Evolutionary conservation across 306 rosid species (phyloP).

Genomic region (Prunus mongolica): DNA sequence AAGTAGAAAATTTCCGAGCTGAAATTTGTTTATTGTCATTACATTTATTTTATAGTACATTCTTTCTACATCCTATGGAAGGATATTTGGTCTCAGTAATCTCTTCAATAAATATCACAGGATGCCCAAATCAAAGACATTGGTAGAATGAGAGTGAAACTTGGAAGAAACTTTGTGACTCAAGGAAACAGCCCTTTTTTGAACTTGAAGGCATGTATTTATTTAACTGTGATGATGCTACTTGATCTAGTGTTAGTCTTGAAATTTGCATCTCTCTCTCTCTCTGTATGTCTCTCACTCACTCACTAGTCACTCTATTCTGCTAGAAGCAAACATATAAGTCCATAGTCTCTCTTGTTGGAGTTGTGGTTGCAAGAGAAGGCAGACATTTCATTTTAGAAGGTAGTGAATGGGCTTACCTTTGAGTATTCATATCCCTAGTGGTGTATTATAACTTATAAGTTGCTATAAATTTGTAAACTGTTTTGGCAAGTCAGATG

Average conservation of each 20-base stretch:
- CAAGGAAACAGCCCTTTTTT: neutral
- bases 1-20: neutral
- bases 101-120: neutral
- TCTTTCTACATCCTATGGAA: neutral
- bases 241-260: neutral
- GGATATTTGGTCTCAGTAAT: neutral
- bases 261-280: neutral
- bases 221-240: neutral
- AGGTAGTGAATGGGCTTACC: neutral
- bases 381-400: neutral
- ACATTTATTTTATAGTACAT: neutral
- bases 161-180: neutral
- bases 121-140: neutral
- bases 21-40: neutral
- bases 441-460: neutral
- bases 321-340: neutral
- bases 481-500: neutral
- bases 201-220: constrained; percentile 2
- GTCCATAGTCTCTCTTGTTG: neutral
- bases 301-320: neutral
- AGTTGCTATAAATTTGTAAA: neutral
- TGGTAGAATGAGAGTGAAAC: neutral
- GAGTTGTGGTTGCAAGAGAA: neutral
- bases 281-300: neutral
- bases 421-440: neutral